Evolutionary conservation across 2,329 filamentous ascomycete genomes (phyloP), one percentile per base, ranked within the genome.

Genomic region (Aspergillus sp.): DNA sequence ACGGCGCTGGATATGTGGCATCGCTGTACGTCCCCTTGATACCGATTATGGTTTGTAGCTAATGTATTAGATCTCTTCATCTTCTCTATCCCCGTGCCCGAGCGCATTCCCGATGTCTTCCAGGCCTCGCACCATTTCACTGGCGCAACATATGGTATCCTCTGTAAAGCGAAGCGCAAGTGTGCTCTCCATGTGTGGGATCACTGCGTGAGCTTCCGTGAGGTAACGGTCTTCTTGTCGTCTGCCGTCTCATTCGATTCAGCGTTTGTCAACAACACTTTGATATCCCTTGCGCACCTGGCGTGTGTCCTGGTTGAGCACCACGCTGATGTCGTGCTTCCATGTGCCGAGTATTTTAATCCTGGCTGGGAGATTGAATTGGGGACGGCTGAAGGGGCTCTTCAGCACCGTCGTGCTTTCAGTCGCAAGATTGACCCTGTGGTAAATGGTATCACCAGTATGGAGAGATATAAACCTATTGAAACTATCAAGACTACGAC

Each of bases 101-200:
- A 62, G 17, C 56, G 59, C 24, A 62, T 62, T 40, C 59, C 59
- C 14, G 59, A 62, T 6, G 59, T 62, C 21, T 62, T 62, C 33
- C 59, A 86, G 68, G 83, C 82, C 44, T 85, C 84, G 3, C 84
- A 86, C 64, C 84, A 86, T 69, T 83, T 82, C 57, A 82, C 84
- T 39, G 82, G 82, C 48, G 83, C 82, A 5, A 80, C 83, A 0
- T 86, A 86, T 59, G 84, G 84, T 37, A 81, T 86, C 60, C 79
- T 86, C 6, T 84, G 84, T 68, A 86, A 86, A 70, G 76, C 86
- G 59, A 84, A 84, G 69, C 78, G 82, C 23, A 80, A 81, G 55
- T 84, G 82, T 56, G 84, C 81, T 0, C 78, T 86, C 19, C 82
- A 85, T 58, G 84, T 86, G 54, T 86, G 84, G 84, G 84, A 86